Evolutionary conservation across 2,329 filamentous ascomycete genomes (phyloP).

Genomic region (Didymosphaeria variabile): DNA sequence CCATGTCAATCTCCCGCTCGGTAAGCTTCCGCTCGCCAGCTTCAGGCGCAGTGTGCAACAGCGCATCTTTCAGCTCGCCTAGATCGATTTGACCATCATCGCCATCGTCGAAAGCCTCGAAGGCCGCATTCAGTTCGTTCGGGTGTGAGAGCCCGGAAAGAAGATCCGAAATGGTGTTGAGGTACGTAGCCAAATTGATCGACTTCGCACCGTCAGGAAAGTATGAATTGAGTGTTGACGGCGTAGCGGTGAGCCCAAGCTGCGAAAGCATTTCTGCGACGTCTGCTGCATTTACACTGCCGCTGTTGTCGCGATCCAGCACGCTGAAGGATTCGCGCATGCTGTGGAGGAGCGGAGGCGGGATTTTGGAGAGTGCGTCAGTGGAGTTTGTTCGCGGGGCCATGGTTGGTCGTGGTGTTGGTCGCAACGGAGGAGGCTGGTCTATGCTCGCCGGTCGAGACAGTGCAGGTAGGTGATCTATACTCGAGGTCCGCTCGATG

Average conservation of each 20-base stretch:
- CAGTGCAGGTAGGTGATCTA: background rate
- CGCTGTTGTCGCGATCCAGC: constrained; percentile 87
- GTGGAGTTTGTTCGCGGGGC: constrained; percentile 35
- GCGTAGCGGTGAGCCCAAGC: constrained; percentile 78
- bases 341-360: constrained; percentile 82
- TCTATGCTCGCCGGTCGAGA: constrained; percentile 3
- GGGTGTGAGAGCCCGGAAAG: constrained; percentile 78
- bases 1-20: constrained; percentile 77
- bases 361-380: constrained; percentile 71
- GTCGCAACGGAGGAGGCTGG: constrained; percentile 19
- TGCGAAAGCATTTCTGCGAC: constrained; percentile 88
- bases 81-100: constrained; percentile 94
- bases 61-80: constrained; percentile 79
- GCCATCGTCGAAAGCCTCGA: constrained; percentile 94
- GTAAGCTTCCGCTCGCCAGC: constrained; percentile 45
- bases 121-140: constrained; percentile 84
- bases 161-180: constrained; percentile 80
- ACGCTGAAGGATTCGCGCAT: constrained; percentile 94
- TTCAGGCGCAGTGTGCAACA: constrained; percentile 84
- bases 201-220: constrained; percentile 78
- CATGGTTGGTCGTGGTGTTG: constrained; percentile 35
- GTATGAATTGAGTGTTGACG: constrained; percentile 78
- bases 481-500: constrained; percentile 53
- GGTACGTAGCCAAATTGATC: constrained; percentile 84
- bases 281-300: constrained; percentile 81